A percentile compares a stretch with the other conserved stretches of the same genome.
These are phyloP conservation scores for Apiospora koreana DNA, from an alignment of 2,329 filamentous ascomycete species.

Conservation along the genomic window DNA sequence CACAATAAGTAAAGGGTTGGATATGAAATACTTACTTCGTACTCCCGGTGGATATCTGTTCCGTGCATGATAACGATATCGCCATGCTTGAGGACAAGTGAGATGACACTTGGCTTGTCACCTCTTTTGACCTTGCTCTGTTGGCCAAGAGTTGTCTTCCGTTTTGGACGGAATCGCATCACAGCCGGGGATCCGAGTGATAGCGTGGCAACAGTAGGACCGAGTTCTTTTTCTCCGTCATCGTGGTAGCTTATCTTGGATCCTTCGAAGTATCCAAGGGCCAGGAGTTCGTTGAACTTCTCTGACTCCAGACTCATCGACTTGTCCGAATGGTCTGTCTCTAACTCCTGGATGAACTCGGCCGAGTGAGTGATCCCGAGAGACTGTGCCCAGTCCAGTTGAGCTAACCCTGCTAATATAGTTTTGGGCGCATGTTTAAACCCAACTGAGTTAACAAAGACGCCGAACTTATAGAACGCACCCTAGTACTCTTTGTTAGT, in stretches of 20 bases:
- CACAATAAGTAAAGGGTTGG: neutral
- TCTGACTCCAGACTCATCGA: conserved; percentile 30
- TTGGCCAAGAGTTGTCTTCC: conserved; percentile 24
- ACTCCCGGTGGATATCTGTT: conserved; percentile 55
- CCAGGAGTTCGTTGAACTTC: conserved; percentile 65
- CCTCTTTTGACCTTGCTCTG: conserved; percentile 30
- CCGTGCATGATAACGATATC: conserved; percentile 68
- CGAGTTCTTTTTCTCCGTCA: conserved; percentile 64
- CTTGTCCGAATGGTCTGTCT: conserved; percentile 5
- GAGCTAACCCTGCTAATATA: conserved; percentile 51
- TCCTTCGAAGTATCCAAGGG: conserved; percentile 62
- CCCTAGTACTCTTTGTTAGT: conserved; percentile 44
- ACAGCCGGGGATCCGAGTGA: conserved; percentile 58
- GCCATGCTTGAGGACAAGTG: conserved; percentile 56
- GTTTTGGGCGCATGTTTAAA: conserved; percentile 50
- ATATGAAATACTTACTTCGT: conserved; percentile 45
- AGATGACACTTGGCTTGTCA: conserved; percentile 33
- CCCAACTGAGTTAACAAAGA: conserved; percentile 49
- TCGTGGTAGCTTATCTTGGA: conserved; percentile 65
- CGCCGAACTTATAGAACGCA: conserved; percentile 67
- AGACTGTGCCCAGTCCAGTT: conserved; percentile 57
- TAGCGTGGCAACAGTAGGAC: conserved; percentile 62
- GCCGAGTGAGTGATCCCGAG: conserved; percentile 36
- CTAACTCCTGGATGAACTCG: conserved; percentile 16
- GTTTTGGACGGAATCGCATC: conserved; percentile 62